A percentile compares a stretch with the other conserved stretches of the same genome.
These are phyloP conservation scores for Colletotrichum incanum DNA, from an alignment of 2,329 filamentous ascomycete species.

Conservation along the genomic window DNA sequence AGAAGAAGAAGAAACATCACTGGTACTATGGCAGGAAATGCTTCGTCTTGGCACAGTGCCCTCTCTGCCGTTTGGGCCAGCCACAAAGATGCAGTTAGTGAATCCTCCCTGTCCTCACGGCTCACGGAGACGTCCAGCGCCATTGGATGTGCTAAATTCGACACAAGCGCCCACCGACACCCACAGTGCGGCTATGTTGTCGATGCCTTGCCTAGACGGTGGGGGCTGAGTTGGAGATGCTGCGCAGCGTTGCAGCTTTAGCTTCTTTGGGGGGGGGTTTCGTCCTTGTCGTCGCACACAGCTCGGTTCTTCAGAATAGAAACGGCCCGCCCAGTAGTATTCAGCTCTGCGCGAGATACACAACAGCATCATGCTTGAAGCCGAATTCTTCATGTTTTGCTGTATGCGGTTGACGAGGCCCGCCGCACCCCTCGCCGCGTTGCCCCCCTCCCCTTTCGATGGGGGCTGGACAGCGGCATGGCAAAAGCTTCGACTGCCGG, in stretches of 20 bases:
- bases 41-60: background rate
- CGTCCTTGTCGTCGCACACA: background rate
- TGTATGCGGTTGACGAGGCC: background rate
- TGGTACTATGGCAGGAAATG: background rate
- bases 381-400: no score
- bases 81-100: background rate
- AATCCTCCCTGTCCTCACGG: no score
- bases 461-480: conserved; percentile 26
- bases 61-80: background rate
- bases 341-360: background rate
- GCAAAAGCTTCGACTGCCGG: conserved; percentile 26
- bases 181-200: conserved; percentile 26
- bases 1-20: background rate
- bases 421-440: conserved; percentile 7
- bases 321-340: conserved; percentile 23
- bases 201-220: conserved; percentile 30
- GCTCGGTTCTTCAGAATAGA: conserved; percentile 26
- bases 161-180: conserved; percentile 27
- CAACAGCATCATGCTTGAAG: background rate
- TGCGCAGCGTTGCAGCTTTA: conserved; percentile 14
- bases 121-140: background rate
- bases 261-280: background rate
- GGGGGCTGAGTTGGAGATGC: conserved; percentile 31
- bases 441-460: conserved; percentile 4
- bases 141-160: conserved; percentile 24